Evolutionary conservation across 352 stramenopile species (phyloP).

Genomic region (Thalassiosira allenii): DNA sequence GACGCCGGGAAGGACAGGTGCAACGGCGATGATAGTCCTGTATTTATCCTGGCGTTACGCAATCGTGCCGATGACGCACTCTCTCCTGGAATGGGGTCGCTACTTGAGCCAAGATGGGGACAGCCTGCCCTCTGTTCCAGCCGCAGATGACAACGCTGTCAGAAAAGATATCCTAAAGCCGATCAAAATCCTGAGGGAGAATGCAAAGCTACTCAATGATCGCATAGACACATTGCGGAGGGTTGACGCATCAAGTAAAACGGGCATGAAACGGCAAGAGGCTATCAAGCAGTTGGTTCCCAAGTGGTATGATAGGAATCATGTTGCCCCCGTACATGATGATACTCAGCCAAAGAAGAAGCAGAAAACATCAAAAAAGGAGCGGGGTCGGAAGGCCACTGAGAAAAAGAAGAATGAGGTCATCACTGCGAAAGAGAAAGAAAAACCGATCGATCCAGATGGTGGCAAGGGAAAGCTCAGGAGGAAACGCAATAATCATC

Average conservation of each 20-base stretch:
- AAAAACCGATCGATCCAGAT: too few relatives aligned
- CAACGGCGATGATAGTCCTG: slow-evolving; percentile 18
- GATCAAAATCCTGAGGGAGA: slow-evolving; percentile 39
- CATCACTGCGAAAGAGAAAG: too few relatives aligned
- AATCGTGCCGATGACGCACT: slow-evolving; percentile 22
- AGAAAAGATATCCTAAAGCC: slow-evolving; percentile 39
- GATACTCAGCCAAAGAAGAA: too few relatives aligned
- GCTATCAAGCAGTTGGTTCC: slow-evolving; percentile 57
- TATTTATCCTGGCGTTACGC: slow-evolving; percentile 46
- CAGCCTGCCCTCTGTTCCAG: slow-evolving; percentile 9
- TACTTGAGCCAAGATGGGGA: slow-evolving; percentile 16
- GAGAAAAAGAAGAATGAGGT: background rate
- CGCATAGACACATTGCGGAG: slow-evolving; percentile 36
- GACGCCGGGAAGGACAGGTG: slow-evolving; percentile 31
- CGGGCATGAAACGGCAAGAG: slow-evolving; percentile 14
- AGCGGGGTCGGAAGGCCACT: background rate
- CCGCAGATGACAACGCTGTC: slow-evolving; percentile 38
- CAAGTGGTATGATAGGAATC: slow-evolving; percentile 60
- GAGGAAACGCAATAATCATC: too few relatives aligned
- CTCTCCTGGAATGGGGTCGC: slow-evolving; percentile 22
- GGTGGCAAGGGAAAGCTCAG: too few relatives aligned
- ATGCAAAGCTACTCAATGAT: slow-evolving; percentile 43
- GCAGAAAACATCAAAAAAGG: too few relatives aligned
- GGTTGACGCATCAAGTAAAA: slow-evolving; percentile 12
- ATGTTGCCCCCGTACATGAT: background rate